Evolutionary conservation across 371 early-diverging fungal species (phyloP).

Genomic region (Neoconidiobolus thromboides): DNA sequence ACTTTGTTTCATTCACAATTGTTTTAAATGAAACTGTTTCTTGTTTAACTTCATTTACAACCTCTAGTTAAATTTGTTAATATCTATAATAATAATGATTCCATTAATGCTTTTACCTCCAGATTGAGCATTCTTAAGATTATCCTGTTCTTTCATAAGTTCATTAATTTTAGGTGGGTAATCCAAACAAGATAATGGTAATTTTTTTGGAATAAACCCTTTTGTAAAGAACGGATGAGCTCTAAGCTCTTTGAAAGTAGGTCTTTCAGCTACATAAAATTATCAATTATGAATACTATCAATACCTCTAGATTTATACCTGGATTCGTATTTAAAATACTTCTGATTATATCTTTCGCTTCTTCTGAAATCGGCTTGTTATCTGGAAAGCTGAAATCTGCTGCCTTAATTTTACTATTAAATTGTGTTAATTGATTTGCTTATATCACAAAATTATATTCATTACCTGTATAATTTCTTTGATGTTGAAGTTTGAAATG

Average conservation of each 20-base stretch:
- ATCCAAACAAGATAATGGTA: slow-evolving; percentile 16
- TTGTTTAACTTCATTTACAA: no score
- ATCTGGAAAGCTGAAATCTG: slow-evolving; percentile 56
- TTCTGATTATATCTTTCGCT: slow-evolving; percentile 55
- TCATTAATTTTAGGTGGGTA: slow-evolving; percentile 13
- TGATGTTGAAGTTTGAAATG: neutral
- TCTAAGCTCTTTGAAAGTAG: slow-evolving; percentile 18
- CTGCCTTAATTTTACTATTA: neutral
- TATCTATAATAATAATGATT: no score
- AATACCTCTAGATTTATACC: neutral
- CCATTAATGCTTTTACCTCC: no score
- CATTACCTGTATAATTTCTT: neutral
- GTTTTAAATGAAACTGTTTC: no score
- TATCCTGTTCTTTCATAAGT: neutral
- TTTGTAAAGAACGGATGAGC: slow-evolving; percentile 22
- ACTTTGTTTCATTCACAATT: no score
- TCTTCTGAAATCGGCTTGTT: slow-evolving; percentile 38
- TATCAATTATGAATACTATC: no score
- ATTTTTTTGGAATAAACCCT: slow-evolving; percentile 16
- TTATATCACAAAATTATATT: neutral
- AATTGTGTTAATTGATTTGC: neutral
- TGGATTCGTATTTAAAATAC: slow-evolving; percentile 64
- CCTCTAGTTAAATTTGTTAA: no score
- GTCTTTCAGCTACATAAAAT: slow-evolving; percentile 11
- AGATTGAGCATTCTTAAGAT: no score